Evolutionary conservation across 345 rosid species (phyloP).

Genomic region (Hibiscus syriacus): DNA sequence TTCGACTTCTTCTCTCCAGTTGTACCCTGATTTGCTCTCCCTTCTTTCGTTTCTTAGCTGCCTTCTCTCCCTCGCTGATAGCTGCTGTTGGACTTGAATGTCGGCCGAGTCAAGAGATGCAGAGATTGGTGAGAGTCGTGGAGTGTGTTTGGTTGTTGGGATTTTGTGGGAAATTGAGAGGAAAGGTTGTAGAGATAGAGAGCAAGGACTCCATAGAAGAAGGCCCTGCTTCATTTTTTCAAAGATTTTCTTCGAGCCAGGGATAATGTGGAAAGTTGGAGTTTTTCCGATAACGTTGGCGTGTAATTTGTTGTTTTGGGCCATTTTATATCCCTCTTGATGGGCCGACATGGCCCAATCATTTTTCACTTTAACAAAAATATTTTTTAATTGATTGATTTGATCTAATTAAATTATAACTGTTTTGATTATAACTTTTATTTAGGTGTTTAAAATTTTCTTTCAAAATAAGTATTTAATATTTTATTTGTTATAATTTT

Average conservation of each 20-base stretch:
- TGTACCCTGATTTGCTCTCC: slow-evolving; percentile 52
- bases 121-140: slow-evolving; percentile 13
- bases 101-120: slow-evolving; percentile 37
- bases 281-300: not conserved
- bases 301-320: not conserved
- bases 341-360: not conserved
- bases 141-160: slow-evolving; percentile 12
- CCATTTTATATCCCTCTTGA: not conserved
- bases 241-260: not conserved
- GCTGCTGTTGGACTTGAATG: slow-evolving; percentile 26
- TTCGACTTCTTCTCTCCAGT: slow-evolving; percentile 85
- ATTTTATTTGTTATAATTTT: too few relatives aligned
- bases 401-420: too few relatives aligned
- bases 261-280: not conserved
- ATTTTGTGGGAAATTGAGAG: slow-evolving; percentile 23
- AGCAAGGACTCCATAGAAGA: slow-evolving; percentile 59
- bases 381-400: too few relatives aligned
- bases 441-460: too few relatives aligned
- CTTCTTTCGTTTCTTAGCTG: slow-evolving; percentile 70
- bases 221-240: slow-evolving; percentile 52
- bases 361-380: too few relatives aligned
- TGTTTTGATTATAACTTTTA: too few relatives aligned
- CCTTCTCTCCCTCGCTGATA: slow-evolving; percentile 81
- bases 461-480: too few relatives aligned
- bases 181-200: slow-evolving; percentile 11